Evolutionary conservation across 2,329 filamentous ascomycete genomes (phyloP).

Genomic region (Orbilia javanica): DNA sequence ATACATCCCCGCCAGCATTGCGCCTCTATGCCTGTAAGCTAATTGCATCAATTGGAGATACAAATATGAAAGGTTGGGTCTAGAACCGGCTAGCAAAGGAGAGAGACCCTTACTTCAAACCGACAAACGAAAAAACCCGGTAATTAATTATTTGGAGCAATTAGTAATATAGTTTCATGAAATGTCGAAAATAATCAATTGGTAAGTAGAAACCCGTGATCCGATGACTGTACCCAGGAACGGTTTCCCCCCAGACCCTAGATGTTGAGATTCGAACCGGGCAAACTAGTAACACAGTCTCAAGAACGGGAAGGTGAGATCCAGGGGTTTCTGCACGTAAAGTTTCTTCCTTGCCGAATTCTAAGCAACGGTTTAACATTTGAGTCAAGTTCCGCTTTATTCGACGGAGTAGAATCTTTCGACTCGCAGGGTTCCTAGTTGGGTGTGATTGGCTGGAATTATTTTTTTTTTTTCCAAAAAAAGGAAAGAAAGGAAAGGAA

Average conservation of each 20-base stretch:
- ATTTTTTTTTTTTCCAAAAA: too few species aligned
- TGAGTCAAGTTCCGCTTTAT: background rate
- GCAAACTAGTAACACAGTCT: slow-evolving; percentile 3
- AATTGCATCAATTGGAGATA: too few species aligned
- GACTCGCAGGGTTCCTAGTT: too few species aligned
- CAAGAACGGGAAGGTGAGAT: background rate
- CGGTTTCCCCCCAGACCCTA: background rate
- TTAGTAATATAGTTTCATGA: background rate
- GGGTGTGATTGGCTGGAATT: background rate
- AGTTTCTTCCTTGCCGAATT: background rate
- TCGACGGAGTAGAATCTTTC: too few species aligned
- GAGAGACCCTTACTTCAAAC: background rate
- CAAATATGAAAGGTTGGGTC: background rate
- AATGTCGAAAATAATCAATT: background rate
- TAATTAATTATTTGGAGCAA: background rate
- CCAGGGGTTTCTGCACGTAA: background rate
- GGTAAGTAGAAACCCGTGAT: background rate
- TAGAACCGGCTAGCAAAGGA: background rate
- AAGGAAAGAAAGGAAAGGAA: too few species aligned
- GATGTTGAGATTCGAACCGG: background rate
- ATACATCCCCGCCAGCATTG: background rate
- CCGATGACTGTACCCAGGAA: background rate
- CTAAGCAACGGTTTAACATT: too few species aligned
- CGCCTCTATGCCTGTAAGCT: background rate
- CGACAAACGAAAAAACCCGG: too few species aligned